phyloP scores from a whole-genome alignment of 139 green algal genomes.

The Marvania coccoides region DNA sequence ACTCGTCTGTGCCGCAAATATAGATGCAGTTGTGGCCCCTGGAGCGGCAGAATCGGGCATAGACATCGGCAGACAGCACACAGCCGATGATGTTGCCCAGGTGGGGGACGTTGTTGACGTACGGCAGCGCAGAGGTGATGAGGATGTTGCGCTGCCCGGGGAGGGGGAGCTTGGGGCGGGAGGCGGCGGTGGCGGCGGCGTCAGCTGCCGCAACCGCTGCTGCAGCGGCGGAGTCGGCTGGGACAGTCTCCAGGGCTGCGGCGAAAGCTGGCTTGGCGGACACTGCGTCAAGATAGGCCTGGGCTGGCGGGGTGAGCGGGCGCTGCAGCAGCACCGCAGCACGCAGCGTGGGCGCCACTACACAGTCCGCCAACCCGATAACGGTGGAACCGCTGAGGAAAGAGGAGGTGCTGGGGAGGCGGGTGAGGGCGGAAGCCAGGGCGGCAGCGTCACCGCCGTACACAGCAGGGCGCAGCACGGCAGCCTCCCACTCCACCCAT shows the following conservation, averaged over 20 bases:
- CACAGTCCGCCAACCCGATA: constrained; percentile 51
- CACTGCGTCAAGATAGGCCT: background rate
- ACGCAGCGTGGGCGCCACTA: constrained; percentile 19
- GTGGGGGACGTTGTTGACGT: constrained; percentile 99
- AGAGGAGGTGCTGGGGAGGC: constrained; percentile 12
- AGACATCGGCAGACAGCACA: constrained; percentile 88
- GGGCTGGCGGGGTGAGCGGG: background rate
- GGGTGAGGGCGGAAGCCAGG: constrained; percentile 13
- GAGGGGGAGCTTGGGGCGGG: constrained; percentile 38
- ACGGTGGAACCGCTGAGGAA: constrained; percentile 13
- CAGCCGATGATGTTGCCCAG: constrained; percentile 99
- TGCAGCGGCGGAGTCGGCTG: background rate
- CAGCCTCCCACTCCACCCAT: constrained; percentile 62
- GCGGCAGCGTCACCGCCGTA: constrained; percentile 10
- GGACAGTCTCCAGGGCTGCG: background rate
- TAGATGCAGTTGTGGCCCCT: constrained; percentile 88
- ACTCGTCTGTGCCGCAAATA: constrained; percentile 97
- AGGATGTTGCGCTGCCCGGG: constrained; percentile 52
- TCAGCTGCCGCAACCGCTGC: constrained; percentile 28
- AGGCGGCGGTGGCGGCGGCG: constrained; percentile 16
- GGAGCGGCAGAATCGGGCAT: constrained; percentile 80
- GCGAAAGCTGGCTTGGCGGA: background rate
- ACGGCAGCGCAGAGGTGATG: constrained; percentile 92
- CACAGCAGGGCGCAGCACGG: constrained; percentile 32
- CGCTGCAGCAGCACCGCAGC: background rate